Percentiles rank a stretch among this genome's conserved stretches.
phyloP scores from a whole-genome alignment of 306 rosid genomes.

The Comarum palustre region DNA sequence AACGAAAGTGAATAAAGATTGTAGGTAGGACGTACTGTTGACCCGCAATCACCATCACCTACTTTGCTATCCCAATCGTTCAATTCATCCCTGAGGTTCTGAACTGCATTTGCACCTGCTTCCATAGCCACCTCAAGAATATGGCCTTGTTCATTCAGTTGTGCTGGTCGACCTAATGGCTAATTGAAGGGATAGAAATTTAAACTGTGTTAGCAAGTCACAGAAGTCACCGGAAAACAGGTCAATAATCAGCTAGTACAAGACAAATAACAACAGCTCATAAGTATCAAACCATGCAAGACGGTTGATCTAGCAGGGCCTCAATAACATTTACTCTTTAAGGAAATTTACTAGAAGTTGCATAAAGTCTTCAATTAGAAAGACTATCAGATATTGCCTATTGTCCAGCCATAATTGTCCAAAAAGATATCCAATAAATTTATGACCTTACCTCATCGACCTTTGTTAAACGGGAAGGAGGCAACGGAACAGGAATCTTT shows the following conservation, averaged over 20 bases:
- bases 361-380: neutral
- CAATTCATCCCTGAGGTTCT: conserved; percentile 52
- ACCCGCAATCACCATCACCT: conserved; percentile 98
- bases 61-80: conserved; percentile 95
- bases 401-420: neutral
- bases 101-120: conserved; percentile 77
- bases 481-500: conserved; percentile 86
- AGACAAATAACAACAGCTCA: conserved; percentile 1
- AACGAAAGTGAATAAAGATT: neutral
- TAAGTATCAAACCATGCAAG: neutral
- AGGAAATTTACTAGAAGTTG: neutral
- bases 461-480: conserved; percentile 57
- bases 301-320: neutral
- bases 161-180: conserved; percentile 58
- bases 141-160: conserved; percentile 67
- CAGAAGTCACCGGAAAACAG: neutral
- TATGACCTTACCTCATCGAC: conserved; percentile 58
- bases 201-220: neutral
- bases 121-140: conserved; percentile 72
- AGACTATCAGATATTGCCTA: neutral
- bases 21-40: conserved; percentile 59
- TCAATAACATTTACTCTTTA: neutral
- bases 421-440: neutral
- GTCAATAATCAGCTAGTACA: conserved; percentile 1
- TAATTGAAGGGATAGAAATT: conserved; percentile 33